These are phyloP conservation scores for Globisporangium yorkense DNA, from an alignment of 352 stramenopile species.

Conservation along the genomic window DNA sequence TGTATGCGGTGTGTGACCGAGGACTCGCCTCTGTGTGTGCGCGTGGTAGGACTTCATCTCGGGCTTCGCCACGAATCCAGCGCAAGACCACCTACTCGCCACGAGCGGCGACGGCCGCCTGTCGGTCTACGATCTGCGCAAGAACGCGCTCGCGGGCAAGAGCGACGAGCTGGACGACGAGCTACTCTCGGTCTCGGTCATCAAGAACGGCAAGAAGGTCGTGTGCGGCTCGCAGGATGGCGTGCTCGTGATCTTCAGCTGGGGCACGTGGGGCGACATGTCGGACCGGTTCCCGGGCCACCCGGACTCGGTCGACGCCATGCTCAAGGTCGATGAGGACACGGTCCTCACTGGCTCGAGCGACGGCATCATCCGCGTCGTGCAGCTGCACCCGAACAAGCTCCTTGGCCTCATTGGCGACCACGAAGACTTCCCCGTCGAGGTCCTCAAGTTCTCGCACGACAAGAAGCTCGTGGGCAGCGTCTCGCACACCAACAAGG, in stretches of 20 bases:
- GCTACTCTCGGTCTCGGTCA: conserved; percentile 61
- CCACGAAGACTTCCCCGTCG: conserved; percentile 95
- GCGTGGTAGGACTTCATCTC: conserved; percentile 89
- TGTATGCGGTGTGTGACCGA: background rate
- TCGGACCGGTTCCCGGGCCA: conserved; percentile 94
- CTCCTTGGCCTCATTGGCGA: conserved; percentile 94
- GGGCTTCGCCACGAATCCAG: conserved; percentile 81
- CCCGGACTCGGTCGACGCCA: conserved; percentile 91
- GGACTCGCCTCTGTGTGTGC: background rate
- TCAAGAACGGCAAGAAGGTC: conserved; percentile 91
- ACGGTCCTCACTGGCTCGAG: conserved; percentile 95
- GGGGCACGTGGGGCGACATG: conserved; percentile 95
- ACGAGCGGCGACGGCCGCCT: conserved; percentile 89
- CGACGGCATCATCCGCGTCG: conserved; percentile 93
- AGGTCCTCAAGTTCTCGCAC: conserved; percentile 85
- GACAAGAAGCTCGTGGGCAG: conserved; percentile 90
- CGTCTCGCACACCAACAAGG: conserved; percentile 91
- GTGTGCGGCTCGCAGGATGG: conserved; percentile 94
- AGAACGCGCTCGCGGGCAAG: conserved; percentile 72
- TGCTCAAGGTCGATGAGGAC: conserved; percentile 97
- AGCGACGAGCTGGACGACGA: conserved; percentile 85
- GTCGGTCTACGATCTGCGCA: conserved; percentile 89
- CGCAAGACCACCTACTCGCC: conserved; percentile 84
- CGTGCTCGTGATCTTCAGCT: conserved; percentile 94
- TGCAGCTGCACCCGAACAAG: conserved; percentile 95